Evolutionary conservation across 2,329 filamentous ascomycete species (phyloP).

Genomic region (Chalaropsis thielavioides): DNA sequence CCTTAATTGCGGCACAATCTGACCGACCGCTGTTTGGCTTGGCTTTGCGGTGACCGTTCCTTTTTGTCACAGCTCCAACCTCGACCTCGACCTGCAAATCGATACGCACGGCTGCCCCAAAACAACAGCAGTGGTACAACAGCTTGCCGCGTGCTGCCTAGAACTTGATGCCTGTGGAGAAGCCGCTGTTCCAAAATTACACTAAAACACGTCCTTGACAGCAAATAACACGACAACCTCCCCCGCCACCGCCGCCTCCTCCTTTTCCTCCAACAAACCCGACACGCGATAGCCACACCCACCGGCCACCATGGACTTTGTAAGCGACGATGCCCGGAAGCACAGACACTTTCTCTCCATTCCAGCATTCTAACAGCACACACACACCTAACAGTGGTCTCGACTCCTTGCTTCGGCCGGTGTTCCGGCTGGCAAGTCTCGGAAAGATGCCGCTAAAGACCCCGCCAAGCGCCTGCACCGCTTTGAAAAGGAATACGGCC

Average conservation of each 20-base stretch:
- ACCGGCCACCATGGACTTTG: constrained; percentile 12
- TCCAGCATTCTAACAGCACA: not conserved
- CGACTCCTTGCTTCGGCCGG: constrained; percentile 49
- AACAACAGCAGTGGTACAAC: not conserved
- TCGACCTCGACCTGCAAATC: too few species aligned
- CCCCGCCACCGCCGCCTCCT: not conserved
- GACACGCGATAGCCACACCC: not conserved
- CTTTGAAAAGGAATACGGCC: constrained; percentile 52
- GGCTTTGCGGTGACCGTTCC: too few species aligned
- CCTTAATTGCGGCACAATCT: not conserved
- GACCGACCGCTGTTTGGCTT: not conserved
- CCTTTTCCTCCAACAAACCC: not conserved
- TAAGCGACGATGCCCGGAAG: not conserved
- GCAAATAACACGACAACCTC: not conserved
- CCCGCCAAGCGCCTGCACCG: constrained; percentile 49
- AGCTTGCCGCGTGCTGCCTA: not conserved
- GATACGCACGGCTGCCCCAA: too few species aligned
- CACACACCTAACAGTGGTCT: constrained; percentile 45
- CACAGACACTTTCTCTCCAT: not conserved
- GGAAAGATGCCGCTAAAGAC: constrained; percentile 47
- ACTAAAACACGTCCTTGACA: not conserved
- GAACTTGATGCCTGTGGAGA: not conserved
- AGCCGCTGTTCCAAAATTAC: not conserved
- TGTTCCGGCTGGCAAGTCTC: constrained; percentile 40
- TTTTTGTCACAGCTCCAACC: not conserved